Evolutionary conservation across 1,284 basidiomycete species (phyloP).

Genomic region (Malassezia slooffiae): DNA sequence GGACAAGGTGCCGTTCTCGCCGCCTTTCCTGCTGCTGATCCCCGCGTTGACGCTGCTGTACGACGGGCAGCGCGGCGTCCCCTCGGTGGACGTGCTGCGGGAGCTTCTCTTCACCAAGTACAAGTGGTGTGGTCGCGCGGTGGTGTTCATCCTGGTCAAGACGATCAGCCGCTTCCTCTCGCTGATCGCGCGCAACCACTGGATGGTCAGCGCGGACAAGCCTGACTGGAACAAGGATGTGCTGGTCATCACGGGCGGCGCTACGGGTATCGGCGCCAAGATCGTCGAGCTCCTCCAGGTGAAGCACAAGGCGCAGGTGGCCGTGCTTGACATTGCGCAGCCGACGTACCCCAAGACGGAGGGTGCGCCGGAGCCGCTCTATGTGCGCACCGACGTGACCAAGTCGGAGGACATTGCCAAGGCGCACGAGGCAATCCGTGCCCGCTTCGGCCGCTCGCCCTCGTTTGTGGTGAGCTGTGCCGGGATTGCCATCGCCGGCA

Average conservation of each 20-base stretch:
- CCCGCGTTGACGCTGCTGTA: conserved; percentile 26
- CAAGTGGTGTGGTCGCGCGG: conserved; percentile 27
- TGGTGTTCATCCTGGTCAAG: conserved; percentile 27
- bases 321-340: conserved; percentile 40
- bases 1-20: conserved; percentile 27
- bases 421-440: conserved; percentile 31
- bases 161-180: conserved; percentile 27
- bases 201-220: conserved; percentile 23
- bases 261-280: conserved; percentile 42
- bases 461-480: conserved; percentile 40
- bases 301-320: conserved; percentile 29
- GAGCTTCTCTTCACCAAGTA: conserved; percentile 25
- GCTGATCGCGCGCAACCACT: conserved; percentile 32
- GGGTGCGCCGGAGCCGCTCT: conserved; percentile 40
- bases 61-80: conserved; percentile 11
- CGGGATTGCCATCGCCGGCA: conserved; percentile 35
- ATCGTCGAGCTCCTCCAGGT: conserved; percentile 36
- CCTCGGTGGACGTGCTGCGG: conserved; percentile 6
- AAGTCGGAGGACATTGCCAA: conserved; percentile 26
- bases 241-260: conserved; percentile 42
- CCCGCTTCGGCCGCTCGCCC: conserved; percentile 23
- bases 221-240: conserved; percentile 37
- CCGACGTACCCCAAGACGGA: conserved; percentile 29
- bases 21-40: conserved; percentile 28
- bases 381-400: conserved; percentile 41